Evolutionary conservation across 2,329 filamentous ascomycete genomes (phyloP), one percentile per base, ranked within the genome.

Genomic region (Colletotrichum eremochloae): DNA sequence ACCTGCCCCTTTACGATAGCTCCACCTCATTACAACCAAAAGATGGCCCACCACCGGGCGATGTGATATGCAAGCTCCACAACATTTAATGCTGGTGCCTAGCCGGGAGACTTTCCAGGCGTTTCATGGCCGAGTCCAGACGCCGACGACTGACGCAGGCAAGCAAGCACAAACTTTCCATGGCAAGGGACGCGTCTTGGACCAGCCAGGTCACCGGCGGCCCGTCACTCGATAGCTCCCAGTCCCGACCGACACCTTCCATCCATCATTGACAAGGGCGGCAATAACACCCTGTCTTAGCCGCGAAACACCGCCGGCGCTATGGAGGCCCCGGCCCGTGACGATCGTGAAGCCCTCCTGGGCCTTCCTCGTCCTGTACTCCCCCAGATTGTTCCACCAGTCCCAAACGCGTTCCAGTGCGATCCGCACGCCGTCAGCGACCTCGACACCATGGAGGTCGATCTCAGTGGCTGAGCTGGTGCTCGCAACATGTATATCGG

Each of bases 381-480:
- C 92, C 1, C 93, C 93, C 11, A 94, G 82, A 0, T 82, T 82
- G 24, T 89, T 84, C 95, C 95, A 98, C 96, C 96, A 98, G 12
- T 79, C 80, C 75, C 88, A 86, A 0, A 93, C 92, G 48, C 87
- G 87, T 58, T 91, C 86, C 40, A 88, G 87, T 1, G 93, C 91
- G 75, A 98, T 97, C 3, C 93, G 87, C 40, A 95, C 90, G 1
- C 93, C 96, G 79, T 97, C 93, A 61, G 90, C 86, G 1, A 98
- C 95, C 56, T 87, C 91, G 6, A 97, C 90, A 7, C 94, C 94
- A 80, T 98, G 96, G 36, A 98, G 84, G 80, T 98, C 96, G 9
- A 97, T 85, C 29, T 86, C 84, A 1, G 82, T 85, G 1, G 80
- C 72, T 0, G 86, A 87, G 63, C 93, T 95, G 78, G 95, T 92